Evolutionary conservation across 768 basidiomycete genomes (phyloP).

Genomic region (Hygrocybe punicea): DNA sequence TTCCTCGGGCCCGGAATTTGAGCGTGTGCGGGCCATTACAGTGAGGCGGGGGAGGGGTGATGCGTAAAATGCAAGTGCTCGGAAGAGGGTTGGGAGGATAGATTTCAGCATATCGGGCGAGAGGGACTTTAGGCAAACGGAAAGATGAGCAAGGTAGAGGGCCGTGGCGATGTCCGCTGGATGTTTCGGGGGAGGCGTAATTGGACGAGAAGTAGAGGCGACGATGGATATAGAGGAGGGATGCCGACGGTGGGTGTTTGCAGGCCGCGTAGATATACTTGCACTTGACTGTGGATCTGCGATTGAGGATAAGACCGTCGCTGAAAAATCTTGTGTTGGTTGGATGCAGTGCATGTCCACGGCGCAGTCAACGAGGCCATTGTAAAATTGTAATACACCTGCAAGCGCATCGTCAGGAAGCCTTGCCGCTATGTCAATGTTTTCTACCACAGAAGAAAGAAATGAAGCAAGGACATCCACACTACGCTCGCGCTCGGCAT

Average conservation of each 20-base stretch:
- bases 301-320: constrained; percentile 34
- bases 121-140: constrained; percentile 57
- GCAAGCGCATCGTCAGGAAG: constrained; percentile 57
- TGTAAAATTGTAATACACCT: constrained; percentile 60
- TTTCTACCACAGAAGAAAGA: constrained; percentile 49
- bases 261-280: constrained; percentile 22
- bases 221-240: constrained; percentile 58
- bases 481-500: constrained; percentile 62
- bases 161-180: constrained; percentile 62
- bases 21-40: constrained; percentile 40
- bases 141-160: constrained; percentile 62
- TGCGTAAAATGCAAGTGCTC: constrained; percentile 60
- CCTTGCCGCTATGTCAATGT: constrained; percentile 53
- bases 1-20: constrained; percentile 44
- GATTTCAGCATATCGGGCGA: constrained; percentile 49
- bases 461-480: constrained; percentile 59
- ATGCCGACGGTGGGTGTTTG: constrained; percentile 52
- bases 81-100: constrained; percentile 73
- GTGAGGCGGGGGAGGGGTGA: constrained; percentile 68
- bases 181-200: constrained; percentile 36
- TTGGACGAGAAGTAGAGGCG: constrained; percentile 32
- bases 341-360: constrained; percentile 35
- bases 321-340: constrained; percentile 12
- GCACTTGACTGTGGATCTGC: constrained; percentile 31
- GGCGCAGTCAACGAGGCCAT: constrained; percentile 52